Base-by-base conservation (phyloP, 345 rosid genomes). In the Sisymbrium irio region DNA sequence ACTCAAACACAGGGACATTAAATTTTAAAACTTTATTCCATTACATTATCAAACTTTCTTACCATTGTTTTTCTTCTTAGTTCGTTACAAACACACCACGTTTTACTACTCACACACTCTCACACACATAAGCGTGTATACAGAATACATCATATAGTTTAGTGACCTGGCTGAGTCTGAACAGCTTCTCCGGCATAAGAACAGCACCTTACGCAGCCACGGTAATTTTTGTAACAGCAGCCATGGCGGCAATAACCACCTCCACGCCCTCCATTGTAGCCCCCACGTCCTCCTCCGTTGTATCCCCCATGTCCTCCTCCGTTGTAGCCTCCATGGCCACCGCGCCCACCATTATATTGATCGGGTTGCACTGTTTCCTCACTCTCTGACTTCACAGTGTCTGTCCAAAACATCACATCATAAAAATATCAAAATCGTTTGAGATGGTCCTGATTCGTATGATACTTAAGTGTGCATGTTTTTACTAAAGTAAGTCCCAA, bases 291-390 rank as follows among this genome's bases (percentile, higher is more conserved):
- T 32, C 74, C 65, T 17, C 53, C 25, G 7, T 47, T 47, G 28
- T 47, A 47, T 17, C 51, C 51, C 50, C 50, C 50, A 8, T 45
- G 25, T 47, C 74, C 67, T 46, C 67, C 58, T 45, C 67, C 66
- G 9, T 53, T 39, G 8, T 37, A 4, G 28, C 75, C 67, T 10
- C 12, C 42, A 9, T 33, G 2, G 27, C 42, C 62, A 1, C 28
- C 25, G 33, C 6, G 5, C 1, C 70, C 45, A 10, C 49, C 28
- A 15, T 5, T 1, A 15, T 70, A 45, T 25, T 57, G 65, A 39
- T 73, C 57, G 33, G 64, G 57, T 17, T 73, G 20, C 32, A 64
- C 65, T 0, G 71, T 65, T 65, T 58, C 7, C 39, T 28, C 62
- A 67, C 19, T 50, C 62, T 59, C 73, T 41, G 50, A 40, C 32